Conservation (phyloP, 2,329 filamentous ascomycete genomes). For the Fusarium setosum region DNA sequence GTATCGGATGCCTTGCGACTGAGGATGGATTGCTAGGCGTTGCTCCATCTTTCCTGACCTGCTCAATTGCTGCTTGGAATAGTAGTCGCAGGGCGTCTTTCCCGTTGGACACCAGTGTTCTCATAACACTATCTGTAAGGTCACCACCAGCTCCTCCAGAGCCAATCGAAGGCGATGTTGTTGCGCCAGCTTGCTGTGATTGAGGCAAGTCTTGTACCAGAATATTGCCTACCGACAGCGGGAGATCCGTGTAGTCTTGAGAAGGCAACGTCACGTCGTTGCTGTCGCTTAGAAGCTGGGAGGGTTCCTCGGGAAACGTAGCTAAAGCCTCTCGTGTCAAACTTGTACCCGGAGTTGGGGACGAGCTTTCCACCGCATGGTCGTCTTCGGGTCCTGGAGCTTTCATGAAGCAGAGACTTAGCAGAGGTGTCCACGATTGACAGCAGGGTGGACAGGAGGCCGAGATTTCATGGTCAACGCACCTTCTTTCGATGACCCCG, state of each 20-base stretch:
- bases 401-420: no score
- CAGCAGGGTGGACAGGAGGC: background rate
- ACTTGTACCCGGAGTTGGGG: background rate
- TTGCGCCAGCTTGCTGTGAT: background rate
- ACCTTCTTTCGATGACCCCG: background rate
- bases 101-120: constrained; percentile 62
- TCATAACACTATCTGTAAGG: constrained; percentile 47
- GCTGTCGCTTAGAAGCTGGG: background rate
- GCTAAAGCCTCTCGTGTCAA: background rate
- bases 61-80: constrained; percentile 55
- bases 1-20: background rate
- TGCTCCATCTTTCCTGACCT: background rate
- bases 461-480: background rate
- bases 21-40: background rate
- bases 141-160: background rate
- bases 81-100: constrained; percentile 65
- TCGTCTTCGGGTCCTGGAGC: background rate
- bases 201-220: background rate
- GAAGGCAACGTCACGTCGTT: background rate
- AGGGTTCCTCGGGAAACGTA: background rate
- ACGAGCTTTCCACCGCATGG: background rate
- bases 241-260: background rate
- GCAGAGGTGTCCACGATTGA: no score
- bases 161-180: background rate
- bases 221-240: background rate